These are phyloP conservation scores for Pelargonium hybrid DNA, from an alignment of 441 rosid species.

Conservation along the genomic window DNA sequence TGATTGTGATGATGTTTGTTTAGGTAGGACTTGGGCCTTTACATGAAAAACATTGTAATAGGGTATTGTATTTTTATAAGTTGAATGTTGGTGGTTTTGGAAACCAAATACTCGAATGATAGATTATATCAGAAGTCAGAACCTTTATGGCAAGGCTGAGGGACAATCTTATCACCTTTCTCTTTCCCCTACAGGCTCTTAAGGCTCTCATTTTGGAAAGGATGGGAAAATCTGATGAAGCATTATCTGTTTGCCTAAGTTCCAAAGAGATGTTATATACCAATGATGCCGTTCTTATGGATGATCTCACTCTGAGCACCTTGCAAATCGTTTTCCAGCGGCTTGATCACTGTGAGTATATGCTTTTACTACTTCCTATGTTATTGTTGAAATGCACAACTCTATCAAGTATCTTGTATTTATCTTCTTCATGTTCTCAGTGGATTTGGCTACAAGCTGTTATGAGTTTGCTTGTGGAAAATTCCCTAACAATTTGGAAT, in stretches of 20 bases:
- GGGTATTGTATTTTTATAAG: neutral
- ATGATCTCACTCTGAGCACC: constrained; percentile 96
- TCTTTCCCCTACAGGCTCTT: constrained; percentile 40
- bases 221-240: constrained; percentile 80
- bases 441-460: constrained; percentile 90
- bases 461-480: constrained; percentile 82
- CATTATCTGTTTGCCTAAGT: constrained; percentile 51
- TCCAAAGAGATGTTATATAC: constrained; percentile 69
- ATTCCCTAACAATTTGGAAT: constrained; percentile 69
- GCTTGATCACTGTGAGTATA: constrained; percentile 69
- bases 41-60: neutral
- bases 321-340: constrained; percentile 88
- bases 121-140: neutral
- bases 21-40: neutral
- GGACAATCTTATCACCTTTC: constrained; percentile 9
- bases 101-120: neutral
- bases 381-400: neutral
- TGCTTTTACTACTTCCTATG: neutral
- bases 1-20: too few relatives aligned
- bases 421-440: constrained; percentile 29
- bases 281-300: constrained; percentile 69
- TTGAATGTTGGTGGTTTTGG: neutral
- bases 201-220: constrained; percentile 81
- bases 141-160: neutral
- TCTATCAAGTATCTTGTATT: neutral